Base-by-base conservation (phyloP, 305 asterid species). In the Fraxinus sp. region DNA sequence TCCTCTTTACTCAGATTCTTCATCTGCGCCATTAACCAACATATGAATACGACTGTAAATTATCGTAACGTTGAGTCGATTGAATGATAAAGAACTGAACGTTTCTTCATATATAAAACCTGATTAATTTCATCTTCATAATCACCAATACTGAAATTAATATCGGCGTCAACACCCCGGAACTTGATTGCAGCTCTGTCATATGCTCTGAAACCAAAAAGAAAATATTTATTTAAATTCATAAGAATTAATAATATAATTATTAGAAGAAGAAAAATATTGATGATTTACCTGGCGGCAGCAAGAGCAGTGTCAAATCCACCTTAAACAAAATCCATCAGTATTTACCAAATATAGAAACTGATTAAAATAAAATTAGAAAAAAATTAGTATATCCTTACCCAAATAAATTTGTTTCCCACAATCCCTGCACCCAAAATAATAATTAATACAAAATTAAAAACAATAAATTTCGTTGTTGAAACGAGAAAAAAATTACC, bases 381-480 rank as follows among this genome's bases (percentile, higher is more conserved):
- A 75, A 66, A 33, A 22, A 80, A 32, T 5, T 75, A 28, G 6
- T 41, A 37, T 59, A 52, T 77, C 78, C 91, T 24, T 87, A 92
- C 98, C 97, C 83, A 94, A 87, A 87, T 94, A 93, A 72, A 94
- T 92, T 88, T 94, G 98, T 81, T 94, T 94, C 82, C 98, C 97
- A 83, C 97, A 93, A 78, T 94, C 98, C 98, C 97, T 94, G 89
- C 89, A 86, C 20, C 73, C 70, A 39, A 80, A 84, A 70, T 64
- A 68, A 81, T 28, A 79, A 28, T 68, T 55, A 55, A 44, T 37
- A 36, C 8, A 37, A 30, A 62, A 66, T 32, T 57, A 76, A 26
- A 71, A 33, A 28, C 1, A 32, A 11, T 1, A 2, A 76, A 74
- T 16, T 14, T 55, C 64, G 64, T 55, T 16, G 24, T 55, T 55